Evolutionary conservation across 2,329 filamentous ascomycete species (phyloP), one percentile per base, ranked within the genome.

Genomic region (Pyricularia sp.): DNA sequence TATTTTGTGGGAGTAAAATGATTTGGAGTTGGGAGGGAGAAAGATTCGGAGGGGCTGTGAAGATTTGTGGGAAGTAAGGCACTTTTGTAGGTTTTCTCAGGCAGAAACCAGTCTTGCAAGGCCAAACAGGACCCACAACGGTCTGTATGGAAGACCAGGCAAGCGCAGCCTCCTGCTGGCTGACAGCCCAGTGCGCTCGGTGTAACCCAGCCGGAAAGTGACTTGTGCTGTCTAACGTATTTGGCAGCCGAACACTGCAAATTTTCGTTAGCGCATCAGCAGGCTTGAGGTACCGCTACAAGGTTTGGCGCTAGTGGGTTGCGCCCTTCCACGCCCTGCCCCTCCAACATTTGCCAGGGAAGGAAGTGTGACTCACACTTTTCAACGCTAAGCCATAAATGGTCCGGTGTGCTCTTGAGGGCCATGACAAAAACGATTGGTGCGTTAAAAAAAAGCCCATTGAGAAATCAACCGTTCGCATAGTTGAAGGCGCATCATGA

Each of bases 21-120:
- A 75, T 74, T 75, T 77, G 76, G 74, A 74, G 78, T 75, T 75
- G 76, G 78, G 73, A 72, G 74, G 74, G 74, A 75, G 75, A 77
- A 74, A 76, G 68, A 69, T 63, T 70, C 71, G 72, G 71, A 71
- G 70, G 70, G 71, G 65, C 50, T 68, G 23, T 61, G 10, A 61
- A 61, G 58, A 61, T 61, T 61, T 61, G 72, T 74, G 74, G 73
- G 73, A 74, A 73, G 72, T 70, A 69, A 73, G 73, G 71, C 75
- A 69, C 73, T 78, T 81, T 79, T 82, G 79, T 82, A 80, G 78
- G 55, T 61, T 61, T 78, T 81, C 77, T 81, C 79, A 83, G 81
- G 81, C 81, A 82, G 77, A 79, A 78, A 81, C 71, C 33, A 67
- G 33, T 69, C 70, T 68, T 65, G 58, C 58, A 69, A 71, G 64